Conservation (phyloP, 2,329 filamentous ascomycete species). For the Orbilia blumenaviensis region DNA sequence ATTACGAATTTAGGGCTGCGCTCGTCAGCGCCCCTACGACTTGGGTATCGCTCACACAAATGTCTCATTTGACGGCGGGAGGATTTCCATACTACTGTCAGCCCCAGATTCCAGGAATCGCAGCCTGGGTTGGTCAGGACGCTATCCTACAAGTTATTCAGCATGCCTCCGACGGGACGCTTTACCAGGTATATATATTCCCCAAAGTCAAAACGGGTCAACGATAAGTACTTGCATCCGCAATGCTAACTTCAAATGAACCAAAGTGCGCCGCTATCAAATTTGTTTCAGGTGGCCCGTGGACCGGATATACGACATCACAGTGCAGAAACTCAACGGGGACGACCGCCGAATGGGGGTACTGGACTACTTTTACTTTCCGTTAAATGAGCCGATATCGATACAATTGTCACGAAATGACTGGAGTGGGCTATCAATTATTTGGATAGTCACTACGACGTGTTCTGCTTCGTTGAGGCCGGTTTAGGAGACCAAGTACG, state of each 20-base stretch:
- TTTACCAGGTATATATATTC: constrained; percentile 11
- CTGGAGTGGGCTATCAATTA: too few relatives aligned
- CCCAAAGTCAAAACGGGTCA: too few relatives aligned
- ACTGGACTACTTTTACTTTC: neutral
- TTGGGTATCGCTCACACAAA: constrained; percentile 5
- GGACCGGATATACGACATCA: neutral
- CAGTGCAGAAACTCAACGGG: constrained; percentile 8
- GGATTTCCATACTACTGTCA: constrained; percentile 15
- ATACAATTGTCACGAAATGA: too few relatives aligned
- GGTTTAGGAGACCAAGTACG: too few relatives aligned
- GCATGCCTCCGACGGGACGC: constrained; percentile 6
- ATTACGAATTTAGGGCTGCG: constrained; percentile 5
- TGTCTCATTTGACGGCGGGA: neutral
- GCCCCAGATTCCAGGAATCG: constrained; percentile 4
- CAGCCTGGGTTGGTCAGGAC: constrained; percentile 1
- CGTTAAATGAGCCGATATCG: neutral
- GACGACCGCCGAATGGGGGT: neutral
- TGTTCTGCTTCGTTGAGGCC: too few relatives aligned
- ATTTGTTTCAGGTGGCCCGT: constrained; percentile 10
- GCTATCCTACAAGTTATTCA: constrained; percentile 18
- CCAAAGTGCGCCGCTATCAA: constrained; percentile 25
- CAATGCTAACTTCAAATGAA: too few relatives aligned
- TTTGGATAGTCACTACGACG: too few relatives aligned
- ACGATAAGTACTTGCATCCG: too few relatives aligned
- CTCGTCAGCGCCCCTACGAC: neutral